These are phyloP conservation scores for Sesbania bispinosa DNA, from an alignment of 306 rosid genomes.

Conservation along the genomic window DNA sequence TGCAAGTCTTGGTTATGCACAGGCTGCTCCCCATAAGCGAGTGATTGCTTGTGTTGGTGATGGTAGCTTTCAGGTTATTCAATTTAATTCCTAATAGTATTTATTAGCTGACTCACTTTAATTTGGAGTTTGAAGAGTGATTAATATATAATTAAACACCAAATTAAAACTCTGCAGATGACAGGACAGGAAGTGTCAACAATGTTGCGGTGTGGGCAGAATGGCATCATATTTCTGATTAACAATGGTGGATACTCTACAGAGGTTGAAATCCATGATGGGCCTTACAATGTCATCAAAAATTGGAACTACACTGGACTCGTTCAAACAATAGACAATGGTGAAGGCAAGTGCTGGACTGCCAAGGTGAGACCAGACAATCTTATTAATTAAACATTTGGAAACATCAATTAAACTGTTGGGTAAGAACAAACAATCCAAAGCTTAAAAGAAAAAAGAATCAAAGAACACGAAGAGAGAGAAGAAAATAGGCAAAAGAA, in stretches of 20 bases:
- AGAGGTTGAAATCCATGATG: constrained; percentile 21
- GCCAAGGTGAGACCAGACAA: constrained; percentile 22
- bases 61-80: constrained; percentile 24
- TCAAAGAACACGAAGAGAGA: too few relatives aligned
- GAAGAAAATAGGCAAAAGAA: too few relatives aligned
- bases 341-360: constrained; percentile 27
- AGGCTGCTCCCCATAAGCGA: constrained; percentile 17
- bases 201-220: constrained; percentile 4
- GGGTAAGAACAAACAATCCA: too few relatives aligned
- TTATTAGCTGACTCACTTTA: too few relatives aligned
- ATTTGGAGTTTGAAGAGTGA: background rate
- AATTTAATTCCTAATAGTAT: background rate
- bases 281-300: constrained; percentile 23
- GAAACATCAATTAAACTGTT: background rate
- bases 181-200: constrained; percentile 19
- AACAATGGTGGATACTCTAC: constrained; percentile 24
- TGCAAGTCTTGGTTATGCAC: constrained; percentile 23
- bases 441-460: too few relatives aligned
- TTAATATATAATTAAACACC: too few relatives aligned
- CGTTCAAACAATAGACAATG: constrained; percentile 19
- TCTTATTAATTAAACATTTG: background rate
- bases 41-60: constrained; percentile 26
- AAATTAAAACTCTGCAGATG: background rate
- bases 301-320: constrained; percentile 25
- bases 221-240: constrained; percentile 7